Conservation (phyloP, 75 land plant genomes). For the Ceratopteris richardii region DNA sequence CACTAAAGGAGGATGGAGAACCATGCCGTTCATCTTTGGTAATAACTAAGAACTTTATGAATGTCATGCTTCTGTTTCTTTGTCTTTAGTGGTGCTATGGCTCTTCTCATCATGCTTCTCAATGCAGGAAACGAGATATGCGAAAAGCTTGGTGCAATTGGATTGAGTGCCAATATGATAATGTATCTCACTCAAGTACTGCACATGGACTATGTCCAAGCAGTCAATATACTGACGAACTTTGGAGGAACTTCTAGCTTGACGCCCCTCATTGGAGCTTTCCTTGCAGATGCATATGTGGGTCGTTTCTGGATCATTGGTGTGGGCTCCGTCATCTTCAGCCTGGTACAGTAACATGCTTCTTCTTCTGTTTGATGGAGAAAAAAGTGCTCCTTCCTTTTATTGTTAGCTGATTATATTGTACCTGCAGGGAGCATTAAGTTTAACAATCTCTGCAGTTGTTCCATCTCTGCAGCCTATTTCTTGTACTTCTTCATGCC, state of each 20-base stretch:
- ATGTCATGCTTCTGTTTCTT: background rate
- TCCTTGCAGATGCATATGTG: constrained; percentile 67
- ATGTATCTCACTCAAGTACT: constrained; percentile 56
- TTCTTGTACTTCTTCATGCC: constrained; percentile 14
- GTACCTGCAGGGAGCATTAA: background rate
- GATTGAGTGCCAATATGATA: constrained; percentile 61
- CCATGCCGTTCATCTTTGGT: constrained; percentile 85
- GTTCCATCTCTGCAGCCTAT: no score
- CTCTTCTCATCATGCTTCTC: constrained; percentile 2
- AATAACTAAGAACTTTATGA: background rate
- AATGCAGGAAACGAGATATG: constrained; percentile 66
- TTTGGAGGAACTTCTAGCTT: constrained; percentile 67
- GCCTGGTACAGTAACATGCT: constrained; percentile 37
- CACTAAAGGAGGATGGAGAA: constrained; percentile 31
- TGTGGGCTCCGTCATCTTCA: constrained; percentile 50
- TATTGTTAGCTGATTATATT: background rate
- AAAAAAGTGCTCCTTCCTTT: background rate
- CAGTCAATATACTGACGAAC: constrained; percentile 68
- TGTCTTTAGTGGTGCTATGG: background rate
- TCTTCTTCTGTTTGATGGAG: no score
- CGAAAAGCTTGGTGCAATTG: constrained; percentile 80
- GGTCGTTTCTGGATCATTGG: constrained; percentile 77
- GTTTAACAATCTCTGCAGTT: no score
- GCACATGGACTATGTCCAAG: constrained; percentile 49
- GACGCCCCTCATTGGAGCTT: constrained; percentile 74